Evolutionary conservation across 257 asterid genomes (phyloP).

Genomic region (Solanum virginianum): DNA sequence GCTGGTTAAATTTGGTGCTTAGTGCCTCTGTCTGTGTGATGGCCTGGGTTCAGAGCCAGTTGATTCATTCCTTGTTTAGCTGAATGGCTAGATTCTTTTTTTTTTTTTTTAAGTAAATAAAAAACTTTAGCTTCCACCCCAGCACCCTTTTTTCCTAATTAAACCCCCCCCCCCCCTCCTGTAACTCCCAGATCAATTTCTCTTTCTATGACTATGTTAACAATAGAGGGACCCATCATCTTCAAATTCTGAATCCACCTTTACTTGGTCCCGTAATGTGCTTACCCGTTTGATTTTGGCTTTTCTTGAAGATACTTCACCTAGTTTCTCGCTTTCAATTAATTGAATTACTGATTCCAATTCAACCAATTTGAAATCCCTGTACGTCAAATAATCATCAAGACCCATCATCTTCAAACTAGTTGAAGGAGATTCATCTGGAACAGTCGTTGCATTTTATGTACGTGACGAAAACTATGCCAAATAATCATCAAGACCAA

Average conservation of each 20-base stretch:
- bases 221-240: background rate
- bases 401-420: no score
- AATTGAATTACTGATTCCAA: background rate
- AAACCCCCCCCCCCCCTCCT: no score
- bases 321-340: background rate
- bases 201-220: background rate
- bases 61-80: background rate
- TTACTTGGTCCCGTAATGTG: background rate
- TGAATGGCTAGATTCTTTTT: no score
- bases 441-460: conserved; percentile 46
- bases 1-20: background rate
- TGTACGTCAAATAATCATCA: no score
- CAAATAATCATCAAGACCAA: background rate
- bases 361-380: background rate
- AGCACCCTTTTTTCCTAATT: no score
- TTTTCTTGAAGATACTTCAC: background rate
- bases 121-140: no score
- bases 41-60: background rate
- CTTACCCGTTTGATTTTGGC: background rate
- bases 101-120: no score
- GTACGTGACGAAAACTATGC: conserved; percentile 1
- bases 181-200: no score
- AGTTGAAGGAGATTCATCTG: conserved; percentile 50
- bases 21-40: background rate
- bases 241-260: background rate